Percentiles rank a stretch among this genome's conserved stretches.
phyloP scores from a whole-genome alignment of 2,329 filamentous ascomycete genomes.

The Cladosporium sp. region DNA sequence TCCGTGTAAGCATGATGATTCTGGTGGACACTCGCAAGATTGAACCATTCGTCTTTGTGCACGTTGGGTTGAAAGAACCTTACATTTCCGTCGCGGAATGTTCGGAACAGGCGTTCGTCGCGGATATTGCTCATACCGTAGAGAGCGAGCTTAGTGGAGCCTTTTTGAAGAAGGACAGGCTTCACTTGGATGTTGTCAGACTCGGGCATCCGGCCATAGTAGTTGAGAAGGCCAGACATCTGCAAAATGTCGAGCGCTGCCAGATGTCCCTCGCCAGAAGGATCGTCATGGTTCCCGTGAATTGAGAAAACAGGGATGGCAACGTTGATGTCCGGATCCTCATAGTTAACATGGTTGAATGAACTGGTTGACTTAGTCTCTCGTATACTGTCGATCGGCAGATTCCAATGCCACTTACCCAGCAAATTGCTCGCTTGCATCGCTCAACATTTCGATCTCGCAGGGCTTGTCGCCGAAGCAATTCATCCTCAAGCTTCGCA shows the following conservation, averaged over 20 bases:
- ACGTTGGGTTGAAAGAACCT: slow-evolving; percentile 83
- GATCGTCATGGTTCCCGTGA: slow-evolving; percentile 97
- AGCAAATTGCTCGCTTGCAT: slow-evolving; percentile 82
- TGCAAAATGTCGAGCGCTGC: slow-evolving; percentile 90
- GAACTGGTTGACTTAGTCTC: no score
- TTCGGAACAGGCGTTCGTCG: slow-evolving; percentile 90
- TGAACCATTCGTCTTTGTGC: slow-evolving; percentile 90
- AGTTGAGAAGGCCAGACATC: slow-evolving; percentile 88
- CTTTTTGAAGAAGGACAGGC: slow-evolving; percentile 89
- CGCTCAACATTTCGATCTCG: slow-evolving; percentile 89
- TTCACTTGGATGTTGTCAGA: slow-evolving; percentile 92
- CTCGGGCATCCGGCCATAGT: slow-evolving; percentile 88
- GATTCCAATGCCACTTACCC: slow-evolving; percentile 17
- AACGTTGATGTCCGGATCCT: slow-evolving; percentile 94
- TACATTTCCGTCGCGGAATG: slow-evolving; percentile 88
- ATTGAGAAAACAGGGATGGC: slow-evolving; percentile 98
- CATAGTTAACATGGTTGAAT: slow-evolving; percentile 95
- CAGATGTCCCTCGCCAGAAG: slow-evolving; percentile 89
- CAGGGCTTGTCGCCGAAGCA: slow-evolving; percentile 95
- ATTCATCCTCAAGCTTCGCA: slow-evolving; percentile 88
- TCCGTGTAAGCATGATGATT: slow-evolving; percentile 91
- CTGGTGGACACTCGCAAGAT: slow-evolving; percentile 90
- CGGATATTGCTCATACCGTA: slow-evolving; percentile 95
- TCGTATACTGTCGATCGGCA: neutral
- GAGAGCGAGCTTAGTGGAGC: slow-evolving; percentile 83